A percentile compares a stretch with the other conserved stretches of the same genome.
Conservation (phyloP, 371 early-diverging fungal genomes). For the Apophysomyces elegans region DNA sequence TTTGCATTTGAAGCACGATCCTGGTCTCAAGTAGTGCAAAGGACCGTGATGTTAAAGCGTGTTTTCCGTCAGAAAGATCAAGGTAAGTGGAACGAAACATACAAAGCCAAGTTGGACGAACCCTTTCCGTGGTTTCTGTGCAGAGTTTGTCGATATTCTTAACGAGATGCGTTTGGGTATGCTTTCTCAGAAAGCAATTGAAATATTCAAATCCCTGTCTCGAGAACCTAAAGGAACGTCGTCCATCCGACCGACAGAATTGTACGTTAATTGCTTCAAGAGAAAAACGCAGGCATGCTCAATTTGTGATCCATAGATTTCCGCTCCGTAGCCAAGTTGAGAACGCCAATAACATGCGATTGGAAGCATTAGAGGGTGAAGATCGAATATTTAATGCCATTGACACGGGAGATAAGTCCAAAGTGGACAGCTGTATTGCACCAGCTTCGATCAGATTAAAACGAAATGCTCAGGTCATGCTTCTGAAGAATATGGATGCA, state of each 20-base stretch:
- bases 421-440: conserved; percentile 57
- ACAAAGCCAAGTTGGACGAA: background rate
- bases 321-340: conserved; percentile 77
- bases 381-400: conserved; percentile 34
- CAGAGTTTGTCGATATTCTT: conserved; percentile 62
- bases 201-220: conserved; percentile 54
- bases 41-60: conserved; percentile 53
- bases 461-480: conserved; percentile 85
- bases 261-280: conserved; percentile 51
- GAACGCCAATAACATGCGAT: conserved; percentile 59
- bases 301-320: conserved; percentile 31
- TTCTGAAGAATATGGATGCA: conserved; percentile 74
- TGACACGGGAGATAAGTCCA: conserved; percentile 41
- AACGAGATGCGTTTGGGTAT: conserved; percentile 70
- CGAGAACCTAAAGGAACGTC: conserved; percentile 53
- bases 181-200: conserved; percentile 53
- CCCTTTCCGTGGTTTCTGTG: too few relatives aligned
- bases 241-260: conserved; percentile 76
- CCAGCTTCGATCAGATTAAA: conserved; percentile 68
- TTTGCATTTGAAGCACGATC: conserved; percentile 79
- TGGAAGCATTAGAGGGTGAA: conserved; percentile 56
- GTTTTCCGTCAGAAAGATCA: conserved; percentile 63
- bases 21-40: conserved; percentile 63
- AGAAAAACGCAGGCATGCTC: background rate
- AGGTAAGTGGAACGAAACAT: conserved; percentile 24